phyloP scores from a whole-genome alignment of 1,284 basidiomycete species.

The Singerocomus inundabilis region DNA sequence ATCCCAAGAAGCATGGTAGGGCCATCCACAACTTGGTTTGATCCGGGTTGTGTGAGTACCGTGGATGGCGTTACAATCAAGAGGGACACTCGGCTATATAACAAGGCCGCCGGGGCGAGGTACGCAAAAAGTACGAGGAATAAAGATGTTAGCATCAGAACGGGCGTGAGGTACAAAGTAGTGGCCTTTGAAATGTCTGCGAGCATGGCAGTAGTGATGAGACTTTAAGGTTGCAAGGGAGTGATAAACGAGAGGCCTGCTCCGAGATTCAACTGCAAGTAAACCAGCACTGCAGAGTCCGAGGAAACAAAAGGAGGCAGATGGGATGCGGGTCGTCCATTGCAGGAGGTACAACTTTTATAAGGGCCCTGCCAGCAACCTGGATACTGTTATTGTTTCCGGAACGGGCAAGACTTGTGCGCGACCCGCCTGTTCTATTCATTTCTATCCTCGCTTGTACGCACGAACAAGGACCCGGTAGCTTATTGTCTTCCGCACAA shows the following conservation, averaged over 20 bases:
- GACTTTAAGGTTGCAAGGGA: constrained; percentile 3
- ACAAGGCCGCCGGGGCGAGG: constrained; percentile 58
- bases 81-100: constrained; percentile 62
- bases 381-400: constrained; percentile 19
- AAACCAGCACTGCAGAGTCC: constrained; percentile 23
- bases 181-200: constrained; percentile 66
- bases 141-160: constrained; percentile 62
- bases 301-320: constrained; percentile 3
- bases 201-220: constrained; percentile 38
- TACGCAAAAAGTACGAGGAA: constrained; percentile 65
- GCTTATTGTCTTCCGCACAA: constrained; percentile 13
- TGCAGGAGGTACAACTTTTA: constrained; percentile 13
- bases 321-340: constrained; percentile 3
- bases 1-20: constrained; percentile 66
- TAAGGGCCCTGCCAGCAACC: constrained; percentile 3
- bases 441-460: constrained; percentile 4
- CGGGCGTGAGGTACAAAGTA: constrained; percentile 66
- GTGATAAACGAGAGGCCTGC: constrained; percentile 17
- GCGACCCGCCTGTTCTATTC: background rate
- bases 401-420: background rate
- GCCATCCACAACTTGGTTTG: constrained; percentile 55
- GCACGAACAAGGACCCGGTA: constrained; percentile 9
- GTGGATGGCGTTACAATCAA: constrained; percentile 62
- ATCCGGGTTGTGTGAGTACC: constrained; percentile 42
- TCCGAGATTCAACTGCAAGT: constrained; percentile 19